phyloP scores from a whole-genome alignment of 2,329 filamentous ascomycete species.

The Periconia macrospinosa region DNA sequence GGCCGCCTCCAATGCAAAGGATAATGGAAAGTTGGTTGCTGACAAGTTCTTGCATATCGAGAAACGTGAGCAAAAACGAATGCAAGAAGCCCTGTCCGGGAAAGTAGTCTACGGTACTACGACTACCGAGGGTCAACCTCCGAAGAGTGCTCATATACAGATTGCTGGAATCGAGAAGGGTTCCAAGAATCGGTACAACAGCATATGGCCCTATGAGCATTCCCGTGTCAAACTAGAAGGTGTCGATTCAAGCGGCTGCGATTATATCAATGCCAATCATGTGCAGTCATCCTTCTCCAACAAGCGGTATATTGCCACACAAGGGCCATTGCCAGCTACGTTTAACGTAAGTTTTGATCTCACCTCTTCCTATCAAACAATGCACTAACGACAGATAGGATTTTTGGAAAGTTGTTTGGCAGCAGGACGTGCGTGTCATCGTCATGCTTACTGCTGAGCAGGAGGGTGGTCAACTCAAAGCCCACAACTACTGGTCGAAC shows the following conservation, averaged over 20 bases:
- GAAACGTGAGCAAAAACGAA: constrained; percentile 82
- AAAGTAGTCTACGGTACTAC: constrained; percentile 60
- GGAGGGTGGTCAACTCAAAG: constrained; percentile 92
- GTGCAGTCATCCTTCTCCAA: constrained; percentile 78
- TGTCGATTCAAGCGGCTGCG: constrained; percentile 69
- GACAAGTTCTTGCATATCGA: constrained; percentile 85
- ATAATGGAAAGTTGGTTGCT: constrained; percentile 79
- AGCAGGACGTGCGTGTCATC: constrained; percentile 90
- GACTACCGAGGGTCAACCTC: constrained; percentile 37
- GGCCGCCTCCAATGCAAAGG: constrained; percentile 63
- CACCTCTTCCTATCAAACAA: background rate
- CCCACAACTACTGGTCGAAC: constrained; percentile 88
- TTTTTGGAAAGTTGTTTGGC: constrained; percentile 98
- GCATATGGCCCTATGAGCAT: constrained; percentile 96
- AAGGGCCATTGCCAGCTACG: constrained; percentile 89
- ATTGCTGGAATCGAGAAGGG: constrained; percentile 94
- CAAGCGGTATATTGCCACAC: constrained; percentile 93
- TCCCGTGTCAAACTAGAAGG: constrained; percentile 78
- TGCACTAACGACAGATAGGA: constrained; percentile 60
- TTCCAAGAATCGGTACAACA: constrained; percentile 94
- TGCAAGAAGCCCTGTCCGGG: constrained; percentile 76
- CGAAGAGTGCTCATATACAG: constrained; percentile 59
- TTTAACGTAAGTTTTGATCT: constrained; percentile 68
- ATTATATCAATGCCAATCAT: constrained; percentile 95
- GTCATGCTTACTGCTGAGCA: constrained; percentile 96